Evolutionary conservation across 2,329 filamentous ascomycete genomes (phyloP).

Genomic region (Diaporthe citrichinensis): DNA sequence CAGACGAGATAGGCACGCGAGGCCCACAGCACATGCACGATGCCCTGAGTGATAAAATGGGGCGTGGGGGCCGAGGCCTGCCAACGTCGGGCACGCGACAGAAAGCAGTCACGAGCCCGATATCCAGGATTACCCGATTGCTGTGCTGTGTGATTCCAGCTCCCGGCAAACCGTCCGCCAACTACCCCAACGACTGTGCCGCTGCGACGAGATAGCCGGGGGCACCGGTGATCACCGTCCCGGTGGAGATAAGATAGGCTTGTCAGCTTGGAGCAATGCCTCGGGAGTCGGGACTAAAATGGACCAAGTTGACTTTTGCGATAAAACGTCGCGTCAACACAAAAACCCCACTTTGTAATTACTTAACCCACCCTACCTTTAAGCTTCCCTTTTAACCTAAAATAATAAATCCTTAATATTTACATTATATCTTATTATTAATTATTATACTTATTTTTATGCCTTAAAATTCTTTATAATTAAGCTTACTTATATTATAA

Average conservation of each 20-base stretch:
- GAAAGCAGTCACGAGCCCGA: slow-evolving; percentile 17
- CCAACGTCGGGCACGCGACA: neutral
- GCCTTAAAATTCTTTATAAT: no score
- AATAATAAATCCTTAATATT: no score
- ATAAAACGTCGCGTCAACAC: no score
- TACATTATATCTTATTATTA: no score
- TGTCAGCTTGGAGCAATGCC: neutral
- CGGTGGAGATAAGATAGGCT: slow-evolving; percentile 31
- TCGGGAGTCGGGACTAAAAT: neutral
- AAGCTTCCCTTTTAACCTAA: no score
- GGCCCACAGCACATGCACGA: slow-evolving; percentile 17
- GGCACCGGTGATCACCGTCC: slow-evolving; percentile 26
- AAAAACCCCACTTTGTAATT: no score
- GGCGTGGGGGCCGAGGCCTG: neutral
- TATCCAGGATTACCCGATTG: neutral
- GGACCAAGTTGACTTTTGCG: no score
- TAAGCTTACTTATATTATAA: no score
- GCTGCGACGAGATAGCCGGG: slow-evolving; percentile 10
- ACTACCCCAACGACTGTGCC: neutral
- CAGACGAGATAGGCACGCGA: slow-evolving; percentile 23
- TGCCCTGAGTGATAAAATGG: slow-evolving; percentile 5
- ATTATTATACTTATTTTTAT: no score
- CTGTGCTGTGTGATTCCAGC: neutral
- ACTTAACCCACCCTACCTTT: no score
- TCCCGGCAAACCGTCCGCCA: slow-evolving; percentile 7